A percentile compares a stretch with the other conserved stretches of the same genome.
phyloP scores from a whole-genome alignment of 495 filamentous ascomycete genomes.

The Aspergillus bridgeri region DNA sequence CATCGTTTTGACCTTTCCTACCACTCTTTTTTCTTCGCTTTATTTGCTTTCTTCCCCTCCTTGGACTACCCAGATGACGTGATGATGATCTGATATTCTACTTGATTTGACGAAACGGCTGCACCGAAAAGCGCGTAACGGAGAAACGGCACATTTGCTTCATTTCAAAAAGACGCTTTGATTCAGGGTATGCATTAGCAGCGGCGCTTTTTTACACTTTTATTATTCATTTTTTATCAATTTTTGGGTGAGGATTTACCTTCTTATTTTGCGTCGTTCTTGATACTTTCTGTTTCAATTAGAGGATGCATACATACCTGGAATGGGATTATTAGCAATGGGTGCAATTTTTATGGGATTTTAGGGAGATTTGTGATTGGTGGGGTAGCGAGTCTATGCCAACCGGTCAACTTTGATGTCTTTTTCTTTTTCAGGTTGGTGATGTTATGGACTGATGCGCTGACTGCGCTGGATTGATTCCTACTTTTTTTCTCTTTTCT shows the following conservation, averaged over 20 bases:
- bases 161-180: constrained; percentile 5
- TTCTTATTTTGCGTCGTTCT: constrained; percentile 7
- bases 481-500: background rate
- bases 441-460: background rate
- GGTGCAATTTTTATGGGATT: background rate
- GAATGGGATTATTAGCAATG: background rate
- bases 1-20: constrained; percentile 3
- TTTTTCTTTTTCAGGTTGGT: background rate
- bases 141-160: constrained; percentile 9
- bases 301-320: background rate
- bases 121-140: constrained; percentile 5
- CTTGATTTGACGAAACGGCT: constrained; percentile 12
- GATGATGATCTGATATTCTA: constrained; percentile 12
- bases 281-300: background rate
- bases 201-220: constrained; percentile 8
- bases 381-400: background rate
- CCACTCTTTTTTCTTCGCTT: constrained; percentile 6
- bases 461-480: background rate
- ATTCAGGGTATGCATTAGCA: constrained; percentile 18
- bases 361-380: background rate
- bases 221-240: background rate
- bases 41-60: constrained; percentile 4
- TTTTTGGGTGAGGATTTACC: constrained; percentile 4
- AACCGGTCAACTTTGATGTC: background rate
- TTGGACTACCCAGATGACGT: constrained; percentile 11